Base-by-base conservation (phyloP, 2,329 filamentous ascomycete species). In the Xylariales sp. region DNA sequence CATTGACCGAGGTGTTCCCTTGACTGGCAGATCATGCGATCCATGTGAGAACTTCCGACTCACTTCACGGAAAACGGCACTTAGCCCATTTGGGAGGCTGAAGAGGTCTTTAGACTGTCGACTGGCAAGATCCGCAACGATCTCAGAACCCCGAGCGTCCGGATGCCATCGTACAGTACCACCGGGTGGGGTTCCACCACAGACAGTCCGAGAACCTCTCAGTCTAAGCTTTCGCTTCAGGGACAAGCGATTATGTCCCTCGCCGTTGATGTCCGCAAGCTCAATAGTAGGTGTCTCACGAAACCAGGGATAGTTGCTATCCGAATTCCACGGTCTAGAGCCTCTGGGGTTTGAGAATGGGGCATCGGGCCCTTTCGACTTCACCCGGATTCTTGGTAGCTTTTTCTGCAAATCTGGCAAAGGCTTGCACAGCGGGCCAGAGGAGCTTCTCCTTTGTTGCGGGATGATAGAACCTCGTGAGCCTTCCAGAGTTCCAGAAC, bases 21-120 rank as follows among this genome's bases (percentile, higher is more conserved):
- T n/a, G n/a, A n/a, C n/a, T n/a, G n/a, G n/a, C n/a, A n/a, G n/a
- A n/a, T n/a, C n/a, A n/a, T n/a, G n/a, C n/a, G 45, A 32, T 32
- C 29, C 22, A 3, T 40, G 28, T 8, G 38, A 40, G 3, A 45
- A 35, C 11, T 47, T 52, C 25, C 40, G 44, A 21, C 45, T 43
- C 14, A 45, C 46, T 33, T 39, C 42, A 24, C 48, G 41, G 4
- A 50, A 19, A n/a, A 46, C 38, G 18, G 45, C 37, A n/a, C 48
- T 45, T 22, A 52, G 16, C 27, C 50, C 44, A 5, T 44, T 40
- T 14, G 54, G 36, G n/a, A 50, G 22, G 20, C 19, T 52, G 29
- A 58, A 57, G 12, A 59, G 41, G 42, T 59, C 55, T 27, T 44
- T 47, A n/a, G 52, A 49, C 14, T 46, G 46, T 8, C 48, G 48